These are phyloP conservation scores for Sapria himalayana DNA, from an alignment of 345 rosid genomes.

Conservation along the genomic window DNA sequence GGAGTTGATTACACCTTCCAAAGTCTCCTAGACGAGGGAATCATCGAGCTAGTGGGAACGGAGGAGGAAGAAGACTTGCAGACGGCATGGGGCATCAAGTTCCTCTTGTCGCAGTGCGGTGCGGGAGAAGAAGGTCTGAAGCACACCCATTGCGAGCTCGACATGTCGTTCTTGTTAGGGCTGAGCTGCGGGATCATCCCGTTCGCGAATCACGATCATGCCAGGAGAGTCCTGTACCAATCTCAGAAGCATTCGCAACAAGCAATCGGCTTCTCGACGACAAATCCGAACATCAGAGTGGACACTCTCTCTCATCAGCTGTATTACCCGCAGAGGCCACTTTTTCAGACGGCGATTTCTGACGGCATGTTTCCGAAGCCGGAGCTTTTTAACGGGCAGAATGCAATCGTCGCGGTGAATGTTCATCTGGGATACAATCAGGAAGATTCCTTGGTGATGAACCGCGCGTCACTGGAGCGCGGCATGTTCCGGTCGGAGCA, in stretches of 20 bases:
- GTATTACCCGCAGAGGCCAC: constrained; percentile 73
- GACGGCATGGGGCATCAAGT: constrained; percentile 48
- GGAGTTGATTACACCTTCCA: constrained; percentile 25
- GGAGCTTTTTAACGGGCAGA: constrained; percentile 68
- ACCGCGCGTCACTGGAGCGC: constrained; percentile 69
- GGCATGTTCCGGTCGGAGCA: constrained; percentile 88
- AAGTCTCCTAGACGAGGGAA: constrained; percentile 45
- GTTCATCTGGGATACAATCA: constrained; percentile 88
- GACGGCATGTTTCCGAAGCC: constrained; percentile 30
- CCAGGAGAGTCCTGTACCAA: constrained; percentile 73
- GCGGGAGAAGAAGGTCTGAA: constrained; percentile 15
- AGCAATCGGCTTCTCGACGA: constrained; percentile 74
- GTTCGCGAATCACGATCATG: constrained; percentile 78
- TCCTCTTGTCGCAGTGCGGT: constrained; percentile 24
- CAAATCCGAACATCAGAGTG: constrained; percentile 62
- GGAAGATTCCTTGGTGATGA: constrained; percentile 87
- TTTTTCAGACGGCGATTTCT: constrained; percentile 53
- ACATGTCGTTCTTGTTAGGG: constrained; percentile 62
- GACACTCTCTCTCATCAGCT: constrained; percentile 65
- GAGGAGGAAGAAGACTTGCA: constrained; percentile 87
- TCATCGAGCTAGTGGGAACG: constrained; percentile 52
- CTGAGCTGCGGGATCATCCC: constrained; percentile 78
- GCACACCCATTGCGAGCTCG: constrained; percentile 68
- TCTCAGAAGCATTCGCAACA: constrained; percentile 82
- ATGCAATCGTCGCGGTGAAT: constrained; percentile 83